Conservation (phyloP, 2,329 filamentous ascomycete genomes). For the Fusarium annulatum region DNA sequence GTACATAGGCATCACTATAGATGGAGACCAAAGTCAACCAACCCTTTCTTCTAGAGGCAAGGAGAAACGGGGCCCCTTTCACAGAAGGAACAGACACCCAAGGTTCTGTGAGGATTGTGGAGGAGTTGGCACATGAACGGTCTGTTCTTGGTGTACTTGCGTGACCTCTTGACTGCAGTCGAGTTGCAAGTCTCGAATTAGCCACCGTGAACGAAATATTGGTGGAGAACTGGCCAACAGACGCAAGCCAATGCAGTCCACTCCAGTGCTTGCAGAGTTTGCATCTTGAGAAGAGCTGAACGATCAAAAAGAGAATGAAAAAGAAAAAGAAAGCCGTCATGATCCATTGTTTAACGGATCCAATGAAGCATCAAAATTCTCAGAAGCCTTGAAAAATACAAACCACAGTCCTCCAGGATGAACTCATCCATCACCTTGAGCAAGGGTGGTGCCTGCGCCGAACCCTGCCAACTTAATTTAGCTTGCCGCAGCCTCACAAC, state of each 20-base stretch:
- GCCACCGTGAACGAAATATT: constrained; percentile 33
- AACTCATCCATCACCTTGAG: constrained; percentile 18
- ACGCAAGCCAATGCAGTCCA: background rate
- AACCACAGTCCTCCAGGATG: constrained; percentile 7
- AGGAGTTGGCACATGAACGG: constrained; percentile 18
- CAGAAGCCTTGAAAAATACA: background rate
- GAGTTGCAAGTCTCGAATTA: constrained; percentile 23
- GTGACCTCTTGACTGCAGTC: constrained; percentile 3
- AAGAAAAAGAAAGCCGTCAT: background rate
- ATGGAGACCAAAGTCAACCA: constrained; percentile 17
- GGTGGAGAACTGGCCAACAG: constrained; percentile 8
- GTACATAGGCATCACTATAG: background rate
- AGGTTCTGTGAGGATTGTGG: background rate
- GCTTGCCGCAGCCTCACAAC: constrained; percentile 21
- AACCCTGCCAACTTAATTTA: constrained; percentile 7
- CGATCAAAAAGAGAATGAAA: background rate
- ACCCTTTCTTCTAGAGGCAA: background rate
- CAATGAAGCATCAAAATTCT: background rate
- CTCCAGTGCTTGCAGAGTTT: background rate
- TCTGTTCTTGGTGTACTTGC: constrained; percentile 17
- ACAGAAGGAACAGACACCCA: background rate
- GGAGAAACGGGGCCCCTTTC: background rate
- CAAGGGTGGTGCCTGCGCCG: constrained; percentile 29
- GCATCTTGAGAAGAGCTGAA: background rate
- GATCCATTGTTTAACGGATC: background rate